Percentiles rank a stretch among this genome's conserved stretches.
These are phyloP conservation scores for Ophidiomyces ophidiicola DNA, from an alignment of 2,329 filamentous ascomycete genomes.

Conservation along the genomic window DNA sequence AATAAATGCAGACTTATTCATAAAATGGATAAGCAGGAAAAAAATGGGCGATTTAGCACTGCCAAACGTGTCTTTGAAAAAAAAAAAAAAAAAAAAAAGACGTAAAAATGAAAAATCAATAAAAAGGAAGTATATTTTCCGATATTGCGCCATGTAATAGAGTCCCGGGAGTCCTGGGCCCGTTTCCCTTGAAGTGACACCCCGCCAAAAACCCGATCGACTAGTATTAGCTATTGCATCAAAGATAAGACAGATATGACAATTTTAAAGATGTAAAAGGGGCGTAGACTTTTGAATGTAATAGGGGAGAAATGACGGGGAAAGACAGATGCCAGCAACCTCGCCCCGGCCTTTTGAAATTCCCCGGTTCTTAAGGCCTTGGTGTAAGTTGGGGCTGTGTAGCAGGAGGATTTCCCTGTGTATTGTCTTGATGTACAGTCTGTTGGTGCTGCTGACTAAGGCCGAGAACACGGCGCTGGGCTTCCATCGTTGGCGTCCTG, in stretches of 20 bases:
- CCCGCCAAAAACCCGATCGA: too few relatives aligned
- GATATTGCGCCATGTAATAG: too few relatives aligned
- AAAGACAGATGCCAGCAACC: too few relatives aligned
- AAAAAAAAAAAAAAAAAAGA: neutral
- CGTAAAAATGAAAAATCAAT: neutral
- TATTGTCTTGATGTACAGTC: slow-evolving; percentile 6
- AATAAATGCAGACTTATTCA: neutral
- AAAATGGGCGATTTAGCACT: too few relatives aligned
- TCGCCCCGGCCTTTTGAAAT: too few relatives aligned
- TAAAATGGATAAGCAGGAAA: neutral
- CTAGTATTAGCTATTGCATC: too few relatives aligned
- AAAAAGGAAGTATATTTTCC: neutral
- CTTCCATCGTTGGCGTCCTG: slow-evolving; percentile 27
- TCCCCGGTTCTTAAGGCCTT: neutral
- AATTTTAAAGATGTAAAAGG: too few relatives aligned
- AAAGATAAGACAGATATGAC: too few relatives aligned
- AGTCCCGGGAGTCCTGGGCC: too few relatives aligned
- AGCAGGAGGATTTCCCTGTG: slow-evolving; percentile 6
- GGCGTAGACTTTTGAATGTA: too few relatives aligned
- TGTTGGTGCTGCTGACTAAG: slow-evolving; percentile 25
- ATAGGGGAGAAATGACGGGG: too few relatives aligned
- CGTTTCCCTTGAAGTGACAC: too few relatives aligned
- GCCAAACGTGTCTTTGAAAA: neutral
- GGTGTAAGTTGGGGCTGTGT: slow-evolving; percentile 2
- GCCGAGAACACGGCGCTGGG: slow-evolving; percentile 23